Conservation (phyloP, 1,284 basidiomycete genomes). For the Schizopora paradoxa region DNA sequence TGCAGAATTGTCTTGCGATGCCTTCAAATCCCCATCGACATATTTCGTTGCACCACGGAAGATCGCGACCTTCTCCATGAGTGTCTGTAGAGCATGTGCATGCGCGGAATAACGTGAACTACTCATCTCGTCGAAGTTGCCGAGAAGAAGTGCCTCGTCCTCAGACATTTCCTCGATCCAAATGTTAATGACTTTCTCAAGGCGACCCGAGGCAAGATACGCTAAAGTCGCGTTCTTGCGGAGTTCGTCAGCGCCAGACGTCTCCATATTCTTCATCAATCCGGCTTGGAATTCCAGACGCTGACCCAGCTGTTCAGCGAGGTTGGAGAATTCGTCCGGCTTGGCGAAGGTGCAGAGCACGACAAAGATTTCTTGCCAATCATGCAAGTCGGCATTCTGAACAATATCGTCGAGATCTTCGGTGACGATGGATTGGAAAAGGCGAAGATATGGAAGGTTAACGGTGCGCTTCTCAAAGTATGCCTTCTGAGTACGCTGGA, state of each 20-base stretch:
- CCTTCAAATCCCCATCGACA: slow-evolving; percentile 70
- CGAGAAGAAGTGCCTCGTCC: slow-evolving; percentile 61
- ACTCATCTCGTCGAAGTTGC: slow-evolving; percentile 39
- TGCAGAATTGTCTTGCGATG: slow-evolving; percentile 22
- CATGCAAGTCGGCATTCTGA: slow-evolving; percentile 89
- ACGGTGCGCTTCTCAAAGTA: slow-evolving; percentile 87
- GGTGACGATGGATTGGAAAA: slow-evolving; percentile 94
- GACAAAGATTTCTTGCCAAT: slow-evolving; percentile 98
- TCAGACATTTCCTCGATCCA: slow-evolving; percentile 92
- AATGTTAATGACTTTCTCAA: slow-evolving; percentile 87
- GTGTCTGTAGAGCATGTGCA: slow-evolving; percentile 85
- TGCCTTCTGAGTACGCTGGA: slow-evolving; percentile 86
- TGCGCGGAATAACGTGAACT: slow-evolving; percentile 80
- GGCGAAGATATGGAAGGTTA: slow-evolving; percentile 81
- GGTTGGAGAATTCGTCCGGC: slow-evolving; percentile 76
- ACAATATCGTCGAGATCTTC: slow-evolving; percentile 92
- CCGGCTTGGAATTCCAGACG: slow-evolving; percentile 83
- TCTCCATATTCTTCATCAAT: slow-evolving; percentile 46
- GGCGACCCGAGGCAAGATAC: slow-evolving; percentile 83
- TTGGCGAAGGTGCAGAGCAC: slow-evolving; percentile 94
- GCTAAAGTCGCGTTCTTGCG: slow-evolving; percentile 91
- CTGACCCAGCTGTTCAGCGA: slow-evolving; percentile 90
- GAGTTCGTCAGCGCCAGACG: slow-evolving; percentile 45
- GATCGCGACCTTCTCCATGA: slow-evolving; percentile 95
- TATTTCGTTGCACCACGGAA: slow-evolving; percentile 91